Evolutionary conservation across 305 asterid species (phyloP).

Genomic region (Ajuga reptans): DNA sequence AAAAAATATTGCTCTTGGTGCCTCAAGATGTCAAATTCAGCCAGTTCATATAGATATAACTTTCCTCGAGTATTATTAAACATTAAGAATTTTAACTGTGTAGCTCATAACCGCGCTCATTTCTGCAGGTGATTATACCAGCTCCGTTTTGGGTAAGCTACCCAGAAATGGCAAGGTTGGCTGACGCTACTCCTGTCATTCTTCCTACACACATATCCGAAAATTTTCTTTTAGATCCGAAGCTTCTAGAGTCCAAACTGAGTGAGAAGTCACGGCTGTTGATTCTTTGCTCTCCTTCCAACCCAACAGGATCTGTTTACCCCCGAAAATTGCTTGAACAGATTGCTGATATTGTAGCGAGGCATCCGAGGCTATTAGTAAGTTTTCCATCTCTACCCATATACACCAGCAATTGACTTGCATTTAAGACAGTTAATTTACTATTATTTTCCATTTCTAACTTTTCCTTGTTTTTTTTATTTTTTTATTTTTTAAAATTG

Average conservation of each 20-base stretch:
- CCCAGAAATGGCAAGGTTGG: constrained; percentile 94
- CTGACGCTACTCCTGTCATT: constrained; percentile 83
- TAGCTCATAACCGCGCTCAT: constrained; percentile 5
- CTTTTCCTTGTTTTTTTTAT: background rate
- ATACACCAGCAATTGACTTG: background rate
- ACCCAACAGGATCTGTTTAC: constrained; percentile 96
- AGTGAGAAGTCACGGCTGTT: constrained; percentile 73
- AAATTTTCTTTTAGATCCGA: constrained; percentile 72
- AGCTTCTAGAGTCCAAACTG: constrained; percentile 69
- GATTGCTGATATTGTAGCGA: constrained; percentile 74
- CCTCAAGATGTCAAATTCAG: background rate
- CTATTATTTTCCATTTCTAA: background rate
- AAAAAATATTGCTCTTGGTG: background rate
- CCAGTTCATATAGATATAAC: background rate
- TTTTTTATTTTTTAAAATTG: background rate
- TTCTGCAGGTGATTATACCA: constrained; percentile 75
- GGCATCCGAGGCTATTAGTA: constrained; percentile 89
- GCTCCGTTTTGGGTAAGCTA: constrained; percentile 99
- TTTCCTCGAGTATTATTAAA: background rate
- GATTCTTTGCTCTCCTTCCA: constrained; percentile 95
- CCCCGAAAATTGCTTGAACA: constrained; percentile 74
- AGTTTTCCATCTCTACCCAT: constrained; percentile 20
- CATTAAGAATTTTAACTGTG: background rate
- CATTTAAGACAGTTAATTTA: background rate
- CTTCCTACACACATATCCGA: constrained; percentile 72